Evolutionary conservation across 108 stramenopile species (phyloP).

Genomic region (Cyclotella choctawhatcheeana): DNA sequence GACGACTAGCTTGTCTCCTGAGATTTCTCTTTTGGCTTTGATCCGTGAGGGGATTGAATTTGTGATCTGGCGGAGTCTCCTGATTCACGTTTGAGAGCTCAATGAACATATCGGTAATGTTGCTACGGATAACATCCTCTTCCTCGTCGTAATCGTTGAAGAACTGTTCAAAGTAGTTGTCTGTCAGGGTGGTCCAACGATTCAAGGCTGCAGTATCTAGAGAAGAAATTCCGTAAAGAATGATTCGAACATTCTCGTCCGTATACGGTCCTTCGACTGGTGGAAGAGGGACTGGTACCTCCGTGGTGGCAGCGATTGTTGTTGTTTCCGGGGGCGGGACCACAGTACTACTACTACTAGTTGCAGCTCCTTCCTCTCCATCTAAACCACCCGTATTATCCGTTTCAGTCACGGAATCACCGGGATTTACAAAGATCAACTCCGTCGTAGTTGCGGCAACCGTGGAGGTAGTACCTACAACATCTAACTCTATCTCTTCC

Average conservation of each 20-base stretch:
- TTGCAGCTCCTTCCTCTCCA: neutral
- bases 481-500: neutral
- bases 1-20: slow-evolving; percentile 3
- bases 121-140: slow-evolving; percentile 22
- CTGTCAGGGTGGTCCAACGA: slow-evolving; percentile 35
- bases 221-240: slow-evolving; percentile 39
- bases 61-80: slow-evolving; percentile 26
- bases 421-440: neutral
- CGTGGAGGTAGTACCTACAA: neutral
- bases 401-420: neutral
- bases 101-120: slow-evolving; percentile 34
- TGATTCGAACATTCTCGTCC: slow-evolving; percentile 46
- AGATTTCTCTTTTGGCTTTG: slow-evolving; percentile 20
- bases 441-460: neutral
- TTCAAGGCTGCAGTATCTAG: slow-evolving; percentile 22
- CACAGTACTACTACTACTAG: neutral
- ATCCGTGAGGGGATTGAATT: slow-evolving; percentile 35
- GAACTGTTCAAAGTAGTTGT: slow-evolving; percentile 35
- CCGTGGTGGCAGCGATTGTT: slow-evolving; percentile 8
- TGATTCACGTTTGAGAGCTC: slow-evolving; percentile 16
- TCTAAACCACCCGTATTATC: neutral
- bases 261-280: slow-evolving; percentile 40
- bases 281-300: neutral
- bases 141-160: slow-evolving; percentile 43
- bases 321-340: neutral